Conservation (phyloP, 78 protist species). For the Pigoraptor vietnamica region DNA sequence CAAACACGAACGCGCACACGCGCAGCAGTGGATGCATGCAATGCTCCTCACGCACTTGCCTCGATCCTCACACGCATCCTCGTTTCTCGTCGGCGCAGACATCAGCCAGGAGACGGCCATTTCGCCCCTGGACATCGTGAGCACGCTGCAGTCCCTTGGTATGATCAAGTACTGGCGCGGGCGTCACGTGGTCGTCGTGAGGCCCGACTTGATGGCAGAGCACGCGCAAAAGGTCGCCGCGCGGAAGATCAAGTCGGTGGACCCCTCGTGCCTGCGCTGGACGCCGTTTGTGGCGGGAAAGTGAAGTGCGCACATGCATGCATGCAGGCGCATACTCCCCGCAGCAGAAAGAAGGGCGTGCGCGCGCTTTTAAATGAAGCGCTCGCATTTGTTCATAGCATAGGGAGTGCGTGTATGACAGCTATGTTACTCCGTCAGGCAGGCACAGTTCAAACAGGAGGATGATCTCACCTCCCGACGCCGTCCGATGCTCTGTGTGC, state of each 20-base stretch:
- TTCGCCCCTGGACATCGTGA: constrained; percentile 65
- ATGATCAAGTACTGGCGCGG: constrained; percentile 85
- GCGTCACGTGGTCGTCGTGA: constrained; percentile 54
- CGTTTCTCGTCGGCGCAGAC: neutral
- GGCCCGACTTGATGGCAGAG: neutral
- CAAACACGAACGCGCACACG: neutral
- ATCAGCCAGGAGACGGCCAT: constrained; percentile 42
- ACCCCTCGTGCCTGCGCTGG: neutral
- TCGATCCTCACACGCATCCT: neutral
- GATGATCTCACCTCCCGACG: too few species aligned
- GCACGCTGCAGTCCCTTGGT: constrained; percentile 70
- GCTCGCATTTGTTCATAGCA: too few species aligned
- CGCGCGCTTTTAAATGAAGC: too few species aligned
- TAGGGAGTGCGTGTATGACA: too few species aligned
- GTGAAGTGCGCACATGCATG: neutral
- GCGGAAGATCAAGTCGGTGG: neutral
- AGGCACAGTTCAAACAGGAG: too few species aligned
- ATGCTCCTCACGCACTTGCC: neutral
- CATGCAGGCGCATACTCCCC: too few species aligned
- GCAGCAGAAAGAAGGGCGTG: too few species aligned
- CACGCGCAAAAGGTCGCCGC: neutral
- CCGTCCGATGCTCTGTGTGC: too few species aligned
- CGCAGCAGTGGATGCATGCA: neutral
- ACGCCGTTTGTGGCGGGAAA: neutral
- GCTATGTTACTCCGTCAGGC: too few species aligned